Evolutionary conservation across 1,284 basidiomycete species (phyloP), one percentile per base, ranked within the genome.

Genomic region (Macrocystidia cucumis): DNA sequence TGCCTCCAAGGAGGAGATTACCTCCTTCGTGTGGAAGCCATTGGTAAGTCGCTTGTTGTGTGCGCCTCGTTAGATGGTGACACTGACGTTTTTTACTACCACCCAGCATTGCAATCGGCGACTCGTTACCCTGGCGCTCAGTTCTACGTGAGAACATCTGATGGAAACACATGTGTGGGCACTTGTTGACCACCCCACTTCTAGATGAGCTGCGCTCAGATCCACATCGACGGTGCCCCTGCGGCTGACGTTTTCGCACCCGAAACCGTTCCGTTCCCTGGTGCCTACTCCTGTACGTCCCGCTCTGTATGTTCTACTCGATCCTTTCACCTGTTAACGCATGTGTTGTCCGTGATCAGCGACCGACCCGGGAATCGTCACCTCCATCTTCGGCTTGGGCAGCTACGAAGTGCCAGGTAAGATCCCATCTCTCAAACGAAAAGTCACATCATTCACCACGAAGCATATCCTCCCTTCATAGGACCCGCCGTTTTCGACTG

Each of bases 191-290:
- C n/a, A n/a, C n/a, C n/a, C n/a, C n/a, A n/a, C n/a, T n/a, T 37
- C 28, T 35, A 71, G 67, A 68, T 70, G 68, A 66, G 69, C 47
- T 72, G 67, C 34, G 67, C 67, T n/a, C 69, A 72, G 44, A 48
- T 73, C 33, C 45, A 65, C 37, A 64, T 73, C 36, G 70, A 67
- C n/a, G 69, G n/a, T n/a, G n/a, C n/a, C n/a, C n/a, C n/a, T n/a
- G 69, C 11, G 69, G 70, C 3, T 69, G 69, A 17, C 65, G 47
- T 41, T 56, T n/a, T 60, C 2, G 49, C 51, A 16, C 69, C 69
- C 4, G 57, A 65, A 6, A 69, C 66, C 8, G 68, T 72, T 16
- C 54, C 40, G 47, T 71, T 74, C 63, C 68, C 68, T 3, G 69
- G 70, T 31, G 65, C 65, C 1, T 69, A 70, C 51, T 42, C 44